phyloP scores from a whole-genome alignment of 2,329 filamentous ascomycete species.

The Calonectria naviculata region DNA sequence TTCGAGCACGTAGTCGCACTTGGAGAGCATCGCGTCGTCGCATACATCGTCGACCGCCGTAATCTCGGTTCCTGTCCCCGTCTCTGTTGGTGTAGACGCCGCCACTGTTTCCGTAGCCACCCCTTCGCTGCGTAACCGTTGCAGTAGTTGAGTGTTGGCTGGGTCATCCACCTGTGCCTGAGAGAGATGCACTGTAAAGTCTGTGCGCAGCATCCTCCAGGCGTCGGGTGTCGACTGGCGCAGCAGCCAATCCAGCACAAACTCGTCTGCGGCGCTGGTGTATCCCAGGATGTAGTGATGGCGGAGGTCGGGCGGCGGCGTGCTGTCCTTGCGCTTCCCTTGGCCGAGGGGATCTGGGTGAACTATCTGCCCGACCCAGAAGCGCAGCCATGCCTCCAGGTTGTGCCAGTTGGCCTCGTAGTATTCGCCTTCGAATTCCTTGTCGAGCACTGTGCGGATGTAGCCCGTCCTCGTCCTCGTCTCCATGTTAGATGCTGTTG shows the following conservation, averaged over 20 bases:
- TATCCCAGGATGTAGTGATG: neutral
- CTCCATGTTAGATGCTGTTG: neutral
- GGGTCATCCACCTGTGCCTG: neutral
- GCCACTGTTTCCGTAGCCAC: neutral
- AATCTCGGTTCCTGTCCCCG: too few species aligned
- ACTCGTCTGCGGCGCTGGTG: neutral
- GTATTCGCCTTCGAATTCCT: neutral
- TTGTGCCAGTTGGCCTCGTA: neutral
- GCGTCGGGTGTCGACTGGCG: neutral
- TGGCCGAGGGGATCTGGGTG: neutral
- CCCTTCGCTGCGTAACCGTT: neutral
- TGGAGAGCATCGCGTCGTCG: neutral
- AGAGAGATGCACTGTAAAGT: neutral
- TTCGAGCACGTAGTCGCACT: neutral
- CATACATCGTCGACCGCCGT: neutral
- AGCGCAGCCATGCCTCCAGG: neutral
- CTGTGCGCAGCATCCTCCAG: neutral
- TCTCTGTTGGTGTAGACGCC: neutral
- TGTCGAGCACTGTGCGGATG: neutral
- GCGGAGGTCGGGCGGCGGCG: neutral
- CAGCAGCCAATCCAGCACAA: neutral
- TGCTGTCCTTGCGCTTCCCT: neutral
- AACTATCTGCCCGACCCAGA: neutral
- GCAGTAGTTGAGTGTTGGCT: neutral
- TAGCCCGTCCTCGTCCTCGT: neutral